Conservation (phyloP, 1,284 basidiomycete genomes). For the Trichosporon ovoides region DNA sequence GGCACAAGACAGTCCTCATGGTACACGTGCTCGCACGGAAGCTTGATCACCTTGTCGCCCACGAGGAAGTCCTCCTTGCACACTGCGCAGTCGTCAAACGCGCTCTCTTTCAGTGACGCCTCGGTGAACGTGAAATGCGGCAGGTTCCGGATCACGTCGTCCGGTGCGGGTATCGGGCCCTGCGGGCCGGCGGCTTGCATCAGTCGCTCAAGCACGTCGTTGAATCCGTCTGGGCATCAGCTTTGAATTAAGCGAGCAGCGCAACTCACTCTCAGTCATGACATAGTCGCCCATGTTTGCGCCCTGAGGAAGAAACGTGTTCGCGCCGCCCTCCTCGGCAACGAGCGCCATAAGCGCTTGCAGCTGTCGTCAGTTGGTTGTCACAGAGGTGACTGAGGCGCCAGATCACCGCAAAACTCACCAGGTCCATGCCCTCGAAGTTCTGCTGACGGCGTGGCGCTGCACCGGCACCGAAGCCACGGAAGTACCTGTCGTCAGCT, state of each 20-base stretch:
- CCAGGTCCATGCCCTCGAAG: constrained; percentile 26
- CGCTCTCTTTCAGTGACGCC: constrained; percentile 30
- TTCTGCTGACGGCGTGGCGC: constrained; percentile 6
- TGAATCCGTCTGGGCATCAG: constrained; percentile 37
- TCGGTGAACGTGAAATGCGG: constrained; percentile 41
- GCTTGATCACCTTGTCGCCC: constrained; percentile 37
- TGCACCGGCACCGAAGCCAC: constrained; percentile 27
- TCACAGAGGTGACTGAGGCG: not conserved
- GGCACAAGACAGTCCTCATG: constrained; percentile 46
- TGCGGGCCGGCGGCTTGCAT: constrained; percentile 47
- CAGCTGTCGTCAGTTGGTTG: constrained; percentile 20
- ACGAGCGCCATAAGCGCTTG: constrained; percentile 32
- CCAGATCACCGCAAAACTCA: constrained; percentile 7
- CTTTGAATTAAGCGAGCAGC: not conserved
- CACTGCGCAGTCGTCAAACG: constrained; percentile 45
- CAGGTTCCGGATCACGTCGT: constrained; percentile 42
- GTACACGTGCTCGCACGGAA: constrained; percentile 47
- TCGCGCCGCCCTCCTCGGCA: constrained; percentile 25
- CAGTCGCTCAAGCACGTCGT: constrained; percentile 42
- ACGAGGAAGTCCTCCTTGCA: constrained; percentile 45
- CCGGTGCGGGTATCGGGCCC: constrained; percentile 42
- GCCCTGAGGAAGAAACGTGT: constrained; percentile 15
- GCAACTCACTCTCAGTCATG: constrained; percentile 35
- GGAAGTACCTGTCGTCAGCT: constrained; percentile 28
- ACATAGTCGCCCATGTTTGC: constrained; percentile 43